Percentiles rank a stretch among this genome's conserved stretches.
Evolutionary conservation across 2,329 filamentous ascomycete species (phyloP).

Genomic region (Cladosporium sphaerospermum): DNA sequence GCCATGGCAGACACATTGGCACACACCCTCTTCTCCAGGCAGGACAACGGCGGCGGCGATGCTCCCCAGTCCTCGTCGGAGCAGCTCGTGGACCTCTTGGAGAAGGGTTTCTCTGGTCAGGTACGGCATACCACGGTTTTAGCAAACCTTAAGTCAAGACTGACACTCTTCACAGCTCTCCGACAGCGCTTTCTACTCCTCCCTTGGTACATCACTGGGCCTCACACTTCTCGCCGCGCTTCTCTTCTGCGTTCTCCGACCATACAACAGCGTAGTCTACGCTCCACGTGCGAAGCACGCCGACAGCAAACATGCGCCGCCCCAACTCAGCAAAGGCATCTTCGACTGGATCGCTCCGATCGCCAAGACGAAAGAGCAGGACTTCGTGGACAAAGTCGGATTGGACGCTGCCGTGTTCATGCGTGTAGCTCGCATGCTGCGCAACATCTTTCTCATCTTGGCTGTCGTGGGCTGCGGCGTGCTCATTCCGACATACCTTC

Average conservation of each 20-base stretch:
- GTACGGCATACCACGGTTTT: slow-evolving; percentile 14
- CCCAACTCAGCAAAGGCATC: slow-evolving; percentile 75
- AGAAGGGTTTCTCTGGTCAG: slow-evolving; percentile 33
- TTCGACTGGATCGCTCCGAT: slow-evolving; percentile 83
- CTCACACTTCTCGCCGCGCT: slow-evolving; percentile 68
- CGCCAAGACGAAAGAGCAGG: slow-evolving; percentile 67
- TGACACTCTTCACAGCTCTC: slow-evolving; percentile 39
- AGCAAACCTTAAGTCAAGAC: not conserved
- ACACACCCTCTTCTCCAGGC: not conserved
- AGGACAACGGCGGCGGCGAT: not conserved
- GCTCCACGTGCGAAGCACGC: slow-evolving; percentile 89
- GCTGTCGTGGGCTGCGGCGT: slow-evolving; percentile 67
- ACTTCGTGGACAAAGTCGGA: slow-evolving; percentile 74
- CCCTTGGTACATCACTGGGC: slow-evolving; percentile 71
- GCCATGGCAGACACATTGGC: not conserved
- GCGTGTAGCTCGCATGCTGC: slow-evolving; percentile 81
- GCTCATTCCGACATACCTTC: slow-evolving; percentile 69
- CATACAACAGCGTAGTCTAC: slow-evolving; percentile 88
- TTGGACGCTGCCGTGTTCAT: slow-evolving; percentile 89
- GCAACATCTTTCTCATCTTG: slow-evolving; percentile 76
- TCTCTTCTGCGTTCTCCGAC: slow-evolving; percentile 81
- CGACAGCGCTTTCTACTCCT: slow-evolving; percentile 64
- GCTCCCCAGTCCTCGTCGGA: too few species aligned
- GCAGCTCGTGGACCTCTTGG: slow-evolving; percentile 35
- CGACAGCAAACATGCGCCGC: slow-evolving; percentile 83